Conservation (phyloP, 2,329 filamentous ascomycete species). For the Scedosporium apiospermum region DNA sequence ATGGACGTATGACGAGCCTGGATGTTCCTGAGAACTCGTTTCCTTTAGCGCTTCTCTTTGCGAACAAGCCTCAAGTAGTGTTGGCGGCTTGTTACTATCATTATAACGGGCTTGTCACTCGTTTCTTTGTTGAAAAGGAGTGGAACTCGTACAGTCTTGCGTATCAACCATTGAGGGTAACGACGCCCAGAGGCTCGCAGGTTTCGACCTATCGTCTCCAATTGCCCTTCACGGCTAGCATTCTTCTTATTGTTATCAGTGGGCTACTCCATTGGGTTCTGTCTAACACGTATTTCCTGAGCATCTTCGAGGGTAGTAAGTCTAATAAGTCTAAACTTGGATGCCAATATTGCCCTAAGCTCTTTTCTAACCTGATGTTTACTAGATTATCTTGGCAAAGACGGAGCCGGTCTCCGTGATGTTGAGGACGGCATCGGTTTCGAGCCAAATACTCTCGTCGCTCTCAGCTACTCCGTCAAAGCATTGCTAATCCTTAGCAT, state of each 20-base stretch:
- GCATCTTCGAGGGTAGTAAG: constrained; percentile 6
- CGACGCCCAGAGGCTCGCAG: constrained; percentile 10
- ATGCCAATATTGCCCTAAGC: not conserved
- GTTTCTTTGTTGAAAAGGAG: not conserved
- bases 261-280: constrained; percentile 13
- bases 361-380: not conserved
- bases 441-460: not conserved
- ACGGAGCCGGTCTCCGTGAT: not conserved
- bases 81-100: constrained; percentile 37
- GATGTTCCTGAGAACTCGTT: constrained; percentile 20
- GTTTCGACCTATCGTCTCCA: constrained; percentile 14
- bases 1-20: constrained; percentile 10
- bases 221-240: constrained; percentile 13
- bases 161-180: constrained; percentile 11
- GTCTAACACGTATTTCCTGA: constrained; percentile 4
- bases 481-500: not conserved
- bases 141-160: constrained; percentile 4
- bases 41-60: constrained; percentile 7
- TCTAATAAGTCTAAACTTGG: not conserved
- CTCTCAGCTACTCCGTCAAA: constrained; percentile 3
- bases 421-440: constrained; percentile 4
- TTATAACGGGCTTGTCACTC: constrained; percentile 31
- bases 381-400: not conserved
- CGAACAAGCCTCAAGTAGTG: constrained; percentile 33
- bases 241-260: constrained; percentile 12